Evolutionary conservation across 305 asterid species (phyloP), one percentile per base, ranked within the genome.

Genomic region (Andrographis paniculata): DNA sequence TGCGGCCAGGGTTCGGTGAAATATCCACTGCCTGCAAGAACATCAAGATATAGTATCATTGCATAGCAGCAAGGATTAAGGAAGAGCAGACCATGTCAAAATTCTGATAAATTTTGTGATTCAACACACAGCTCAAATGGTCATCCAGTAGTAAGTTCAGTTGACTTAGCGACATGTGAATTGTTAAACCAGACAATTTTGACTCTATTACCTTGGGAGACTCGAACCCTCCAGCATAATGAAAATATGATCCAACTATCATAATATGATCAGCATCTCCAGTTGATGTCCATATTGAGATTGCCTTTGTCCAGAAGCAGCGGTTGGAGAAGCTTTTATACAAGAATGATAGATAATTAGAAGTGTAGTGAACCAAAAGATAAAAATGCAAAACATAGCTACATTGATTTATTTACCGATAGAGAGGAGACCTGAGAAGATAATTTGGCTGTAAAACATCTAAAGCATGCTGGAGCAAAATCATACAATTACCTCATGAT

Each of bases 301-400:
- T 78, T 44, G 99, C 96, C 79, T 91, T 91, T 13, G 96, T 91
- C 64, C 67, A 91, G 78, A 91, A 91, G 79, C 99, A 91, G 40
- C 95, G 96, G 47, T 91, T 91, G 18, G 99, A 91, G 74, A 91
- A 83, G 78, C 97, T 88, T 9, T 42, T 27, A 47, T 22, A 50
- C 20, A 49, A 17, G 45, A 50, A 56, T 21, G 49, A 61, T 10
- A 39, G 42, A 53, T 48, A 4, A 33, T 33, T 10, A 54, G 47
- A 62, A 40, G 59, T 28, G 42, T 47, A 58, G 24, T 24, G 1
- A 22, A 20, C n/a, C 9, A 12, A 6, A 17, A 17, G 23, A 17
- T 15, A 10, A 37, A 16, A 5, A 20, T 17, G 9, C 10, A 27
- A 15, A 44, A 58, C 42, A 21, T 17, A 2, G 7, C 37, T 3